Evolutionary conservation across 2,329 filamentous ascomycete genomes (phyloP), one percentile per base, ranked within the genome.

Genomic region (Fusarium hostae): DNA sequence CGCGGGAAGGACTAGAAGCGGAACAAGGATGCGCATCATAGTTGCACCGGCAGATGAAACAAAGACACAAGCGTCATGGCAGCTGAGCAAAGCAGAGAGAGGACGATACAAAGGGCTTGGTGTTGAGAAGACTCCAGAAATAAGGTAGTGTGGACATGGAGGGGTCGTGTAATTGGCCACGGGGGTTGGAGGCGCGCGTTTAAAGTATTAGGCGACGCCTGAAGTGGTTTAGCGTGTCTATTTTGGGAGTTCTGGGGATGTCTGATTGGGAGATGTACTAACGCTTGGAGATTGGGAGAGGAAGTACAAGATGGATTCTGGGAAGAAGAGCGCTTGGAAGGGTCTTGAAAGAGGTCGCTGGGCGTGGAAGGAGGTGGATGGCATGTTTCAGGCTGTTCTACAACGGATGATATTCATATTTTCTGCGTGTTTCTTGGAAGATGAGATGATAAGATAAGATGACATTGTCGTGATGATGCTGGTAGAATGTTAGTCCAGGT

Each of bases 121-220:
- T 75, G 74, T 76, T 76, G 66, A 70, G 51, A 26, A 12, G 55
- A 52, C 34, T 41, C 57, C 39, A 37, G 51, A 59, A 68, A 52
- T 56, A 34, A 50, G 47, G 47, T 50, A 59, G 47, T 48, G 68
- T 72, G 72, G 72, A 45, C 39, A 59, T 24, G 39, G 34, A 32
- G 28, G 50, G n/a, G 57, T 20, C 45, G 22, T 52, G 32, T 54
- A 58, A 77, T 77, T 75, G 75, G 70, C 59, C 13, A 30, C 37
- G 28, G 37, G 6, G 16, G 28, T 37, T 72, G 50, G 68, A 77
- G 70, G 73, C 75, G 75, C 75, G 75, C 75, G 75, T 77, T 52
- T 75, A 77, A 74, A 45, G 63, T 55, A 66, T 75, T 69, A 69
- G 62, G 70, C 73, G 75, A 66, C 56, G 56, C 62, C 52, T 5